Conservation (phyloP, 805 yeast species). For the Zygoascus tannicola region DNA sequence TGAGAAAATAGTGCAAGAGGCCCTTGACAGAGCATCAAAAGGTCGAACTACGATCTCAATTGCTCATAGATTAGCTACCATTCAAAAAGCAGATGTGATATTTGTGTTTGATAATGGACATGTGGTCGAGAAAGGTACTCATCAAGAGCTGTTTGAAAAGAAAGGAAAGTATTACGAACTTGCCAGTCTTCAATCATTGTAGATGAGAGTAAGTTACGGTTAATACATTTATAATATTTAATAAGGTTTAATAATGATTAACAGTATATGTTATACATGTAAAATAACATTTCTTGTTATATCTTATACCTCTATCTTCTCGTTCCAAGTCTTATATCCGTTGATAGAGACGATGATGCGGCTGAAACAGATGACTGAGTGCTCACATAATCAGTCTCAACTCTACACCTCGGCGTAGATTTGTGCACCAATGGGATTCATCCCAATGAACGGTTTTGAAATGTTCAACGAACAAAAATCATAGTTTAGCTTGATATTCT, state of each 20-base stretch:
- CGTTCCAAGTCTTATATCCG: no score
- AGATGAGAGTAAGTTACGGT: no score
- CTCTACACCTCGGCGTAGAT: not conserved
- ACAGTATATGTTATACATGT: no score
- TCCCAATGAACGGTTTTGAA: not conserved
- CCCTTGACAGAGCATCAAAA: slow-evolving; percentile 56
- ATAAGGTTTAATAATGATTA: no score
- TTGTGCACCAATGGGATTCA: not conserved
- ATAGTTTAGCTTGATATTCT: not conserved
- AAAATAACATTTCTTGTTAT: no score
- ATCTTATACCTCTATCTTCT: no score
- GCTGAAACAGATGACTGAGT: no score
- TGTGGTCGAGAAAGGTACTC: slow-evolving; percentile 52
- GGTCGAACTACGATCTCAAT: slow-evolving; percentile 75
- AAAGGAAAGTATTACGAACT: slow-evolving; percentile 33
- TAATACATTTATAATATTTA: no score
- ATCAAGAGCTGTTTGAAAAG: slow-evolving; percentile 36
- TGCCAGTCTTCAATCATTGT: slow-evolving; percentile 32
- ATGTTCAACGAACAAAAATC: not conserved
- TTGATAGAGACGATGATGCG: no score
- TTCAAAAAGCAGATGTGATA: slow-evolving; percentile 52
- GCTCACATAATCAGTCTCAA: no score
- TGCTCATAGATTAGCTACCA: slow-evolving; percentile 74
- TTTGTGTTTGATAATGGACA: slow-evolving; percentile 53
- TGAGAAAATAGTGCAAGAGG: slow-evolving; percentile 65